Evolutionary conservation across 495 filamentous ascomycete genomes (phyloP).

Genomic region (Aspergillus carlsbadensis): DNA sequence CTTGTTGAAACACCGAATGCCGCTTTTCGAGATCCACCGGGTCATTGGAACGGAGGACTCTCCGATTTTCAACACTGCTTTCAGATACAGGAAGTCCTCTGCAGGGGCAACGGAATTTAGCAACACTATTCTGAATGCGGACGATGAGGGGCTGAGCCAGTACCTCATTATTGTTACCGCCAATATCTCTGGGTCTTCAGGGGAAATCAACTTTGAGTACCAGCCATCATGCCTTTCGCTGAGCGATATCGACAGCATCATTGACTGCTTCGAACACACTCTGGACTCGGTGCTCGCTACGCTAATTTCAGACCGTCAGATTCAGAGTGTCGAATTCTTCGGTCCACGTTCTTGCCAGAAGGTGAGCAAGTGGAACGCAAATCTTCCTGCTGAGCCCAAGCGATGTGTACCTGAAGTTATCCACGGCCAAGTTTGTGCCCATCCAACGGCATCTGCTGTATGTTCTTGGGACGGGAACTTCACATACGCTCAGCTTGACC

Average conservation of each 20-base stretch:
- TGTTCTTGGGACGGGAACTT: slow-evolving; percentile 50
- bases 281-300: slow-evolving; percentile 35
- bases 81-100: slow-evolving; percentile 31
- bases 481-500: slow-evolving; percentile 45
- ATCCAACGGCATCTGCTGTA: slow-evolving; percentile 2
- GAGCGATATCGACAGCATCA: slow-evolving; percentile 34
- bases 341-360: slow-evolving; percentile 9
- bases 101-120: slow-evolving; percentile 7
- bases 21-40: slow-evolving; percentile 42
- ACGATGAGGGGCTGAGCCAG: slow-evolving; percentile 29
- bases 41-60: slow-evolving; percentile 35
- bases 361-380: slow-evolving; percentile 12
- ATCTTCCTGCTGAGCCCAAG: slow-evolving; percentile 10
- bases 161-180: slow-evolving; percentile 60
- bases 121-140: neutral
- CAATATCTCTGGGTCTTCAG: slow-evolving; percentile 41
- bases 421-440: neutral
- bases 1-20: slow-evolving; percentile 32
- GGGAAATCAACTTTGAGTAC: slow-evolving; percentile 40
- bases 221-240: slow-evolving; percentile 36
- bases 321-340: slow-evolving; percentile 27
- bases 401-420: slow-evolving; percentile 13
- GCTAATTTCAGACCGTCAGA: slow-evolving; percentile 18
- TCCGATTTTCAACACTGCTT: slow-evolving; percentile 51
- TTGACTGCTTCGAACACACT: slow-evolving; percentile 42